Evolutionary conservation across 1,284 basidiomycete species (phyloP), one percentile per base, ranked within the genome.

Genomic region (Pholiota adiposa): DNA sequence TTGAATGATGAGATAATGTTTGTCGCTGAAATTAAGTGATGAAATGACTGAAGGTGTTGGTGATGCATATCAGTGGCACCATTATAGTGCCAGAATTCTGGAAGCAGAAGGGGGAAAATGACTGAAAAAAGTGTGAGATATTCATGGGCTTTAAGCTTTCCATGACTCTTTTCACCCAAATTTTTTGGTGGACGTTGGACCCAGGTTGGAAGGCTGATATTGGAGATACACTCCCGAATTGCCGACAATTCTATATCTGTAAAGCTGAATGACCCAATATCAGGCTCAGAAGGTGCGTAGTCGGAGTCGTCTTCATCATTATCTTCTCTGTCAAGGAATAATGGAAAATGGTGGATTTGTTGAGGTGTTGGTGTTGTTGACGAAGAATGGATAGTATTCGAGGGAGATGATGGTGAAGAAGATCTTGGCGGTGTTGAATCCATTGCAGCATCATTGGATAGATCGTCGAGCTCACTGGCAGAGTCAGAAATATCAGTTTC

Each of bases 91-190:
- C 70, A 72, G 8, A 72, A 54, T 51, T 74, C 68, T 21, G 73
- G 73, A 60, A 77, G 53, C 41, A 75, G 67, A 18, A 77, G 66
- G 3, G 74, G 74, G 40, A 76, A 66, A 43, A 75, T 68, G 8
- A 63, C 52, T 2, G 64, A 63, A 46, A 73, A 76, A 1, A 77
- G 64, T 21, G 50, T 67, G 6, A 74, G 59, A 61, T 66, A 72
- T 58, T 76, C 59, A 50, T 73, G 65, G 29, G 75, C 75, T 63
- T 75, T 77, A 23, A 77, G 69, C 56, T 76, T 77, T 36, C 75
- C 72, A 67, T 76, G 74, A 16, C 50, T 66, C 25, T 48, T 48
- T 54, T 76, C 71, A 14, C 75, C 75, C 29, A 77, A 67, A 62
- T 77, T 75, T n/a, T 50, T 57, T 56, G 75, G 75, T 49, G 70